Evolutionary conservation across 192 early-diverging fungal species (phyloP).

Genomic region (Entophlyctis helioformis): DNA sequence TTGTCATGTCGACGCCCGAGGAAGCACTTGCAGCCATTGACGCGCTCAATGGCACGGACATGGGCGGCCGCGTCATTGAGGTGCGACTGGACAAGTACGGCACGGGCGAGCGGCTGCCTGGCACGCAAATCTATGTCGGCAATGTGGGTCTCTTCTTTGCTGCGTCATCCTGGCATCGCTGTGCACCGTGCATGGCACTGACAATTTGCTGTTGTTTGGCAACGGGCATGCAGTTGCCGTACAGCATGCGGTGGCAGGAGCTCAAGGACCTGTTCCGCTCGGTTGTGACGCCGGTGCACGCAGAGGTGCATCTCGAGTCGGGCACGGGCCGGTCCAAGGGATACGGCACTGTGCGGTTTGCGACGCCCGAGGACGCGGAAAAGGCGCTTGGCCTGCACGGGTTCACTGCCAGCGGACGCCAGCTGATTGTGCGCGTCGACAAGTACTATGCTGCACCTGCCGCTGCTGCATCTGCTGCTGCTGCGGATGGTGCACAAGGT

Average conservation of each 20-base stretch:
- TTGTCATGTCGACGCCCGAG: slow-evolving; percentile 40
- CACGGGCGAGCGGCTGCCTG: slow-evolving; percentile 4
- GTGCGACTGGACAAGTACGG: slow-evolving; percentile 34
- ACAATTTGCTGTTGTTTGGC: no score
- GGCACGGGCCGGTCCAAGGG: slow-evolving; percentile 37
- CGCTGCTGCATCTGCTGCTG: no score
- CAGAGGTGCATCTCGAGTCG: slow-evolving; percentile 29
- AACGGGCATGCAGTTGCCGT: slow-evolving; percentile 41
- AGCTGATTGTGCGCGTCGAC: no score
- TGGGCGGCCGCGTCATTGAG: slow-evolving; percentile 29
- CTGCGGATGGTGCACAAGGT: no score
- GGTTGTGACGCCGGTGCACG: slow-evolving; percentile 33
- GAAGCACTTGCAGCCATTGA: slow-evolving; percentile 30
- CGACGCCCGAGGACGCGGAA: slow-evolving; percentile 52
- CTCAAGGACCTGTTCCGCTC: slow-evolving; percentile 39
- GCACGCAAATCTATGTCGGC: slow-evolving; percentile 60
- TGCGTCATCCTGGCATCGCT: no score
- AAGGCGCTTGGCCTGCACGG: no score
- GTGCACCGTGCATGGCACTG: no score
- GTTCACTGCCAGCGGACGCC: no score
- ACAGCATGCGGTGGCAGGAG: slow-evolving; percentile 37
- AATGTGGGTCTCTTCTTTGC: slow-evolving; percentile 63
- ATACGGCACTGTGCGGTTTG: slow-evolving; percentile 41
- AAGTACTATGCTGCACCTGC: no score
- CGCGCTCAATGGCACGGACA: slow-evolving; percentile 22